Base-by-base conservation (phyloP, 164 flowering plant genomes). In the Platanus orientalis region DNA sequence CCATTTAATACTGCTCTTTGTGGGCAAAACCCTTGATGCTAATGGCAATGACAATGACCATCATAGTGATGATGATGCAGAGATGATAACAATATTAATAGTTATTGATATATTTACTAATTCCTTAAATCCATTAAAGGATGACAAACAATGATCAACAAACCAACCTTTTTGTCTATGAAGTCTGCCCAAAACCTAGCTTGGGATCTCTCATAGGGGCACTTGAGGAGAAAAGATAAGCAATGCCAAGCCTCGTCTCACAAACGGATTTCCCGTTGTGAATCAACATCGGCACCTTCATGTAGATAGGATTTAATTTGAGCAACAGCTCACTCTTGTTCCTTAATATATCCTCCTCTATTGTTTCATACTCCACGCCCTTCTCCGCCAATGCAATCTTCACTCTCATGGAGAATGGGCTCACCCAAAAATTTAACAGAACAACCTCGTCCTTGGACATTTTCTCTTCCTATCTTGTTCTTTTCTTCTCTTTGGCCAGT, bases 151-250 rank as follows among this genome's bases (percentile, higher is more conserved):
- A n/a, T n/a, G n/a, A n/a, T n/a, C n/a, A 20, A 24, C 13, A 36
- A 32, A 42, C 51, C 4, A 26, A 76, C 84, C 85, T 81, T 81
- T 49, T 82, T 84, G 69, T 80, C 86, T 9, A 77, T 63, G 69
- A 58, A 80, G 57, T 84, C 86, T 10, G 77, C 78, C 86, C 86
- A 84, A 62, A 84, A 84, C 36, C 80, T 64, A 24, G 82, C 82
- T 27, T 63, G 74, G n/a, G 82, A 65, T 2, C 72, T 53, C 1
- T 20, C 81, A 47, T 80, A 77, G 1, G 86, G 23, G 19, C 71
- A 77, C 1, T 79, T 7, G 3, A 84, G 86, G 32, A 82, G 81
- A 65, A 84, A 64, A 3, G 85, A 57, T 0, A 79, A 76, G 1
- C 77, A 73, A 53, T 82, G 73, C 84, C 84, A 84, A 32, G 73